Evolutionary conservation across 1,284 basidiomycete genomes (phyloP).

Genomic region (Marasmius tenuissimus): DNA sequence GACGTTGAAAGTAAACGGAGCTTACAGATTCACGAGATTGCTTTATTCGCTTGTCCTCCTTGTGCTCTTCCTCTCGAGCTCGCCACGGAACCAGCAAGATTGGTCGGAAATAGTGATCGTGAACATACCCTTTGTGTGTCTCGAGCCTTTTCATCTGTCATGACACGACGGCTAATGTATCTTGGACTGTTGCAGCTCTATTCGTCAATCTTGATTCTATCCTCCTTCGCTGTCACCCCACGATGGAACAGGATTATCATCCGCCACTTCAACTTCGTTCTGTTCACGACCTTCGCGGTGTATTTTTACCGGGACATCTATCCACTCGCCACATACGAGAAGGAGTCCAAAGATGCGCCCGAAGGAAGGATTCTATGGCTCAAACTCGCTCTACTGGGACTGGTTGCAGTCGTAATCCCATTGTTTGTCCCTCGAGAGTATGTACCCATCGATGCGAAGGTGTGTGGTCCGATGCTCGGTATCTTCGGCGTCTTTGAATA

Average conservation of each 20-base stretch:
- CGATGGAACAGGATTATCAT: conserved; percentile 10
- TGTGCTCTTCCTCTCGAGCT: too few species aligned
- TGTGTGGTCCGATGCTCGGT: conserved; percentile 16
- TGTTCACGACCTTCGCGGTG: conserved; percentile 28
- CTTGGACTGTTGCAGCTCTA: not conserved
- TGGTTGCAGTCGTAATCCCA: conserved; percentile 23
- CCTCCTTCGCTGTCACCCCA: not conserved
- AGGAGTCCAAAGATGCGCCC: conserved; percentile 18
- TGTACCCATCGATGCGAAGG: conserved; percentile 27
- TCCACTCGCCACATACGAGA: conserved; percentile 45
- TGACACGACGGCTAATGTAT: not conserved
- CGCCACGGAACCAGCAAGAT: too few species aligned
- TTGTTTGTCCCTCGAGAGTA: conserved; percentile 25
- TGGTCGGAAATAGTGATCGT: too few species aligned
- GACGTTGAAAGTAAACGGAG: too few species aligned
- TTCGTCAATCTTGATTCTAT: not conserved
- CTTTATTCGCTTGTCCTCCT: too few species aligned
- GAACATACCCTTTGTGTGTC: too few species aligned
- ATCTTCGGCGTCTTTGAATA: not conserved
- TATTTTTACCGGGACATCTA: conserved; percentile 57
- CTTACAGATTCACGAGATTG: too few species aligned
- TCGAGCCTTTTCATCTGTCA: too few species aligned
- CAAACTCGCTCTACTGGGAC: conserved; percentile 21
- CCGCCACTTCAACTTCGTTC: conserved; percentile 21
- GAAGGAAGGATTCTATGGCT: conserved; percentile 28